Percentiles rank a stretch among this genome's conserved stretches.
Conservation (phyloP, 75 land plant species). For the Chamaecyparis obtusa region DNA sequence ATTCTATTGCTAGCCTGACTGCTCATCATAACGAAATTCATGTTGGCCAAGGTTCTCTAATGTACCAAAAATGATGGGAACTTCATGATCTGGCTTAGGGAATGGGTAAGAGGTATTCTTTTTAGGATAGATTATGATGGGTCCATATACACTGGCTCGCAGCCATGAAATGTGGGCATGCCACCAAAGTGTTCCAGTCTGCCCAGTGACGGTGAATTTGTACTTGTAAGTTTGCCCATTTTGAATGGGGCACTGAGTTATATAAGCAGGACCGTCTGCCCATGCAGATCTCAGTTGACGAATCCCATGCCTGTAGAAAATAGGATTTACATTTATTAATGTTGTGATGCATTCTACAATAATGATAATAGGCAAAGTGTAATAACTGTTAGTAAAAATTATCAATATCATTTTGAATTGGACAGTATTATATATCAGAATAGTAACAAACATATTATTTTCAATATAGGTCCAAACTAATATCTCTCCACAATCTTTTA, state of each 20-base stretch:
- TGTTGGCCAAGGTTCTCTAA: not conserved
- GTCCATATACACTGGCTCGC: conserved; percentile 43
- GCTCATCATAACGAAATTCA: not conserved
- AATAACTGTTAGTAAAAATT: too few relatives aligned
- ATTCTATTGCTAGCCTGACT: not conserved
- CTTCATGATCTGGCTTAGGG: conserved; percentile 28
- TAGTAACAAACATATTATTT: too few relatives aligned
- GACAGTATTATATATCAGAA: too few relatives aligned
- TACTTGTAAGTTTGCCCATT: conserved; percentile 36
- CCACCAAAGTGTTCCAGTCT: conserved; percentile 45
- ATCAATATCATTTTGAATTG: too few relatives aligned
- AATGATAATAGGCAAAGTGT: too few relatives aligned
- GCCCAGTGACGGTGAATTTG: conserved; percentile 35
- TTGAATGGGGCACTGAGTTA: conserved; percentile 60
- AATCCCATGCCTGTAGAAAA: conserved; percentile 44
- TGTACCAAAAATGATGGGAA: conserved; percentile 36
- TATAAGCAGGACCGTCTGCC: conserved; percentile 48
- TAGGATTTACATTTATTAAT: too few relatives aligned
- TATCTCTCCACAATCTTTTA: too few relatives aligned
- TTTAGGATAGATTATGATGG: conserved; percentile 38
- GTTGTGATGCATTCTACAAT: too few relatives aligned
- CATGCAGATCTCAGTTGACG: conserved; percentile 35
- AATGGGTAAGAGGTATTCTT: conserved; percentile 34
- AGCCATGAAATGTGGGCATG: conserved; percentile 58
- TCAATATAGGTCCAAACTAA: too few relatives aligned